Evolutionary conservation across 78 protist genomes (phyloP).

Genomic region (Anaeramoeba flamelloides): DNA sequence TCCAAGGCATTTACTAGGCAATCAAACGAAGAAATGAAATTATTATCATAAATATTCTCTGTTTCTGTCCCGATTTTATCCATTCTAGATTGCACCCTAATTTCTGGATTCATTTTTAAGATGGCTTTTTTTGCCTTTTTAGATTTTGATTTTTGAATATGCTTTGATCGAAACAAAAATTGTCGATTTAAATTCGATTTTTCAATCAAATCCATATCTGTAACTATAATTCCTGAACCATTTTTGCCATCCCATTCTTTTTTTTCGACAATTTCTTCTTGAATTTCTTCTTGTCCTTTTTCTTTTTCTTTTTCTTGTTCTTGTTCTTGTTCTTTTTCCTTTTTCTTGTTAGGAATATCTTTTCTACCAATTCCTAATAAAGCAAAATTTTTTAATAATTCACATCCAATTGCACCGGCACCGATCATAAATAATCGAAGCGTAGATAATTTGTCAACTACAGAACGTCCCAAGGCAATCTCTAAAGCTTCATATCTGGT

Average conservation of each 20-base stretch:
- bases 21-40: constrained; percentile 54
- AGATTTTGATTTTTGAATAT: background rate
- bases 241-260: no score
- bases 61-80: constrained; percentile 69
- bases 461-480: background rate
- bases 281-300: no score
- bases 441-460: background rate
- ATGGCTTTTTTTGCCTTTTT: background rate
- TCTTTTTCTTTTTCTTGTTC: no score
- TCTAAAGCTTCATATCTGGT: background rate
- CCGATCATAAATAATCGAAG: background rate
- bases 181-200: background rate
- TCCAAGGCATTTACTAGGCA: constrained; percentile 32
- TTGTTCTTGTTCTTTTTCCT: no score
- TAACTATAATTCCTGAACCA: background rate
- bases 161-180: background rate
- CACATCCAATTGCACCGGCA: background rate
- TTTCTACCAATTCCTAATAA: background rate
- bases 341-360: background rate
- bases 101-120: background rate
- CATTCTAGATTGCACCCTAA: background rate
- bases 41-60: constrained; percentile 68
- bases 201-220: background rate
- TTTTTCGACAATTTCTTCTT: no score
- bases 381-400: background rate